Evolutionary conservation across 2,329 filamentous ascomycete genomes (phyloP).

Genomic region (Xylariaceae sp.): DNA sequence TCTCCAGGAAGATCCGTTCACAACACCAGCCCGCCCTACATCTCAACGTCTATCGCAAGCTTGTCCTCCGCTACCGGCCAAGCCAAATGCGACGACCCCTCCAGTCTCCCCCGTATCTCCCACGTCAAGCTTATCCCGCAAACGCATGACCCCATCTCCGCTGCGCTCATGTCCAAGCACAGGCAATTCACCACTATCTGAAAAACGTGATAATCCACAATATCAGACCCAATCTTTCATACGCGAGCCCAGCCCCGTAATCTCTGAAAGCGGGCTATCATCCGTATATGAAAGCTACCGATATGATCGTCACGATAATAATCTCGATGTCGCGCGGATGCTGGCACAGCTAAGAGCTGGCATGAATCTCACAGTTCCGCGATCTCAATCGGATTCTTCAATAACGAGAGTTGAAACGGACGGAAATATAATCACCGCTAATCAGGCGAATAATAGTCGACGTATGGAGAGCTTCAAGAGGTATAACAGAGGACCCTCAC

Average conservation of each 20-base stretch:
- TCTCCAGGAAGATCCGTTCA: constrained; percentile 27
- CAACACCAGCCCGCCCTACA: constrained; percentile 13
- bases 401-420: constrained; percentile 3
- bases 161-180: constrained; percentile 20
- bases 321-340: constrained; percentile 7
- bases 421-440: background rate
- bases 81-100: constrained; percentile 7
- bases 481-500: background rate
- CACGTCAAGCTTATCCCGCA: constrained; percentile 22
- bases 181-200: constrained; percentile 24
- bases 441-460: background rate
- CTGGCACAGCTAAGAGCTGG: constrained; percentile 13
- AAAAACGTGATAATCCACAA: constrained; percentile 3
- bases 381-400: background rate
- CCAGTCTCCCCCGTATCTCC: background rate
- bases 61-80: constrained; percentile 25
- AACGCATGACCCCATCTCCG: constrained; percentile 22
- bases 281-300: constrained; percentile 30
- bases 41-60: constrained; percentile 26
- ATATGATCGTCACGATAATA: constrained; percentile 16
- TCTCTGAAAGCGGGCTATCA: constrained; percentile 27
- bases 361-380: constrained; percentile 15
- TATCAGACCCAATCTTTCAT: constrained; percentile 16
- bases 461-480: background rate
- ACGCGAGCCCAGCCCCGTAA: constrained; percentile 15